Evolutionary conservation across 2,329 filamentous ascomycete species (phyloP).

Genomic region (Amauroascus verrucosus): DNA sequence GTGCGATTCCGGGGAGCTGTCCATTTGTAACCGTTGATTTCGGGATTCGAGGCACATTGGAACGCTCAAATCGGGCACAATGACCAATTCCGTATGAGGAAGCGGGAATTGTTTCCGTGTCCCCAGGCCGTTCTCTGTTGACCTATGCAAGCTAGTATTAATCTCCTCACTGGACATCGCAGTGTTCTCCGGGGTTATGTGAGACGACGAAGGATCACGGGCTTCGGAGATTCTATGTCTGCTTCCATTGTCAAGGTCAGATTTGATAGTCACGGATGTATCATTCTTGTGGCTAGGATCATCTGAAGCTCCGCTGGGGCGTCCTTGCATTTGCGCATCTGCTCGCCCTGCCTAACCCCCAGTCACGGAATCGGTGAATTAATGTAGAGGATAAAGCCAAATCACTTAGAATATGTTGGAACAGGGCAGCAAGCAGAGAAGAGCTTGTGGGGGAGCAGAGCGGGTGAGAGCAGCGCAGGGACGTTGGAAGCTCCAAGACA

Average conservation of each 20-base stretch:
- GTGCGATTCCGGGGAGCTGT: slow-evolving; percentile 29
- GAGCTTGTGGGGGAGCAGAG: slow-evolving; percentile 1
- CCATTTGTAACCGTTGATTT: slow-evolving; percentile 19
- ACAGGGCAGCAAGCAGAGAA: not conserved
- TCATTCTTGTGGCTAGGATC: not conserved
- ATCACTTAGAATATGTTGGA: not conserved
- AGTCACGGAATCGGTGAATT: slow-evolving; percentile 1
- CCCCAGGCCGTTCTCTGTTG: not conserved
- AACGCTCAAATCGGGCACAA: slow-evolving; percentile 22
- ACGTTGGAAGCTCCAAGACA: not conserved
- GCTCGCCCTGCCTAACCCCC: slow-evolving; percentile 3
- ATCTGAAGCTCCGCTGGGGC: slow-evolving; percentile 9
- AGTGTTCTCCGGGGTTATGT: not conserved
- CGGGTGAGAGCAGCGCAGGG: not conserved
- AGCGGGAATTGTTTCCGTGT: not conserved
- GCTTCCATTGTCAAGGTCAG: slow-evolving; percentile 7
- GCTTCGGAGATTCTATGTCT: not conserved
- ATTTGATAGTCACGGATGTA: slow-evolving; percentile 9
- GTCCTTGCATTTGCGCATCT: slow-evolving; percentile 12
- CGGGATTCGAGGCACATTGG: slow-evolving; percentile 27
- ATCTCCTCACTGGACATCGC: not conserved
- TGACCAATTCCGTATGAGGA: slow-evolving; percentile 11
- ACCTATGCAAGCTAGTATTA: not conserved
- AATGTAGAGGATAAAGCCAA: not conserved
- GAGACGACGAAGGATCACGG: not conserved